These are phyloP conservation scores for Diaporthe vaccinii DNA, from an alignment of 2,329 filamentous ascomycete genomes.

Conservation along the genomic window DNA sequence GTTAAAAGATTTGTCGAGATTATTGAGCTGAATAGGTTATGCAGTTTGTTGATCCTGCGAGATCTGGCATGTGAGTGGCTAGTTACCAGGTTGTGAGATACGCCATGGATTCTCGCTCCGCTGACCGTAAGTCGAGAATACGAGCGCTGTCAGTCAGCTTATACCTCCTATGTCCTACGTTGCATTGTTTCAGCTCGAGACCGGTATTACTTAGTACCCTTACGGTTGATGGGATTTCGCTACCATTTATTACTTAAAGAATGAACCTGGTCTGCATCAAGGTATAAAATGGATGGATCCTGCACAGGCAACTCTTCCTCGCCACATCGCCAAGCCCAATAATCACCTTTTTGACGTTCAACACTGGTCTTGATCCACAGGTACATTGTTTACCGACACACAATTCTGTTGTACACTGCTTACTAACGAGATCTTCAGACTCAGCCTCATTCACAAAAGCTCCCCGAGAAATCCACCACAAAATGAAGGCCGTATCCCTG, in stretches of 20 bases:
- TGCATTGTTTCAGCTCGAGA: slow-evolving; percentile 1
- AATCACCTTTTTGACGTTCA: not conserved
- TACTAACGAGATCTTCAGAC: not conserved
- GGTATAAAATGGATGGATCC: not conserved
- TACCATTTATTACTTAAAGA: not conserved
- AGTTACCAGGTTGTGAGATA: not conserved
- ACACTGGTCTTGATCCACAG: not conserved
- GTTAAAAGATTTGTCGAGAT: not conserved
- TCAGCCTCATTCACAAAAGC: too few species aligned
- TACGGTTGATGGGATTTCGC: too few species aligned
- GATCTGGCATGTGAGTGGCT: not conserved
- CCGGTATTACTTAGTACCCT: too few species aligned
- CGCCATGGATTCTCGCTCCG: not conserved
- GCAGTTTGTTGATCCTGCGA: not conserved
- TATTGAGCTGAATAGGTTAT: not conserved
- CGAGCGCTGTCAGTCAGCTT: slow-evolving; percentile 15
- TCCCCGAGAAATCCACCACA: too few species aligned
- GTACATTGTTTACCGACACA: not conserved
- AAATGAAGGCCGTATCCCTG: not conserved
- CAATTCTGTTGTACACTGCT: too few species aligned
- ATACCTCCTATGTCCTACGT: not conserved
- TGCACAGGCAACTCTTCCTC: not conserved
- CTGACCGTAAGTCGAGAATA: not conserved
- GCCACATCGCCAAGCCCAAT: not conserved
- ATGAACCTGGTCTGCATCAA: not conserved